phyloP scores from a whole-genome alignment of 495 filamentous ascomycete genomes.

The Penicillium bialowiezense region DNA sequence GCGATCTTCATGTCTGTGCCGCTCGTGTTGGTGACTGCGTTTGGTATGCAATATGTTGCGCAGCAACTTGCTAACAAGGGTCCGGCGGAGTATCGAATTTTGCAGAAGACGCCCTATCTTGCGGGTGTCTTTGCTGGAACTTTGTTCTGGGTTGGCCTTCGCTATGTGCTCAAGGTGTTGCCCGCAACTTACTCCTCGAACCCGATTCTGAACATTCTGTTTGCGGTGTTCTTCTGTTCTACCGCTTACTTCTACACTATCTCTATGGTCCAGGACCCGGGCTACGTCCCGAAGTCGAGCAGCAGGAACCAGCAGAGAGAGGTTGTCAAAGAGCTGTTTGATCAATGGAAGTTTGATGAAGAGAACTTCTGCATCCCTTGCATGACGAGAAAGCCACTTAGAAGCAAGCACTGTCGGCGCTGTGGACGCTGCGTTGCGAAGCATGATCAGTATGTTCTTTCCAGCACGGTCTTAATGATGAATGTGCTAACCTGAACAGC shows the following conservation, averaged over 20 bases:
- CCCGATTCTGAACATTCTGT: constrained; percentile 72
- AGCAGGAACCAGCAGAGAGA: constrained; percentile 85
- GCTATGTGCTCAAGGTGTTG: constrained; percentile 71
- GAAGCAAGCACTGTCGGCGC: constrained; percentile 91
- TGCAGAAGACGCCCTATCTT: constrained; percentile 89
- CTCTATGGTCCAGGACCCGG: constrained; percentile 85
- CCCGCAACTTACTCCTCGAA: constrained; percentile 64
- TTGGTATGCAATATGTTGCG: constrained; percentile 73
- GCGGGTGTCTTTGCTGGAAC: constrained; percentile 90
- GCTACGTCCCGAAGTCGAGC: constrained; percentile 88
- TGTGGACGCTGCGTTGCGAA: constrained; percentile 93
- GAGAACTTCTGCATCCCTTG: constrained; percentile 89
- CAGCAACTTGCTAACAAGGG: constrained; percentile 75
- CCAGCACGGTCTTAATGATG: neutral
- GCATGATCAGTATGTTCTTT: constrained; percentile 80
- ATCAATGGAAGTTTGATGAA: constrained; percentile 86
- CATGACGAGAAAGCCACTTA: constrained; percentile 86
- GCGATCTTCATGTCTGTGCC: constrained; percentile 75
- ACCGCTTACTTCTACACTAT: constrained; percentile 82
- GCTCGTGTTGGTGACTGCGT: constrained; percentile 59
- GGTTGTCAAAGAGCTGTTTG: constrained; percentile 79
- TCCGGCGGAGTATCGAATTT: constrained; percentile 77
- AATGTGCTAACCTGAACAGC: constrained; percentile 54
- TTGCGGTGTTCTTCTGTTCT: constrained; percentile 58
- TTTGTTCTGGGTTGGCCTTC: constrained; percentile 75